Evolutionary conservation across 2,329 filamentous ascomycete species (phyloP).

Genomic region (Xylariaceae sp.): DNA sequence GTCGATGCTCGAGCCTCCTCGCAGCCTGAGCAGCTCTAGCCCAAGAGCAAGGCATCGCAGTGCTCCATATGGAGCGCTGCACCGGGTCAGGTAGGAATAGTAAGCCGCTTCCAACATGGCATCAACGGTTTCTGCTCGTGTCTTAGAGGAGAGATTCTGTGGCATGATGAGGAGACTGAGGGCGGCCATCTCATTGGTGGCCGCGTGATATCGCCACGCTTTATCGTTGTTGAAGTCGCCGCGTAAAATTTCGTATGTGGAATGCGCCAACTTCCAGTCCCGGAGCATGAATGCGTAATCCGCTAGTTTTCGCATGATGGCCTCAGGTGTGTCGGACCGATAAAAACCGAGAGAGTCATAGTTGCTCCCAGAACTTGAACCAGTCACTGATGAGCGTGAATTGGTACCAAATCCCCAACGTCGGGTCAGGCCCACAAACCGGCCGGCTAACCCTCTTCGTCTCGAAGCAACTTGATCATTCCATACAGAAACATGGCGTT

Average conservation of each 20-base stretch:
- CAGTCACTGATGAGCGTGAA: conserved; percentile 65
- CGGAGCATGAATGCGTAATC: conserved; percentile 97
- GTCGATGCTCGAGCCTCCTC: conserved; percentile 81
- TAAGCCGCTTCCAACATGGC: conserved; percentile 87
- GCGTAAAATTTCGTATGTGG: conserved; percentile 88
- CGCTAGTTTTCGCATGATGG: conserved; percentile 88
- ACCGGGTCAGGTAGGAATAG: conserved; percentile 91
- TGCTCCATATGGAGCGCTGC: conserved; percentile 78
- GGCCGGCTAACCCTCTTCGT: conserved; percentile 84
- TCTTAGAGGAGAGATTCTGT: conserved; percentile 74
- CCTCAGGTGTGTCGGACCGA: conserved; percentile 81
- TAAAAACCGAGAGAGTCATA: conserved; percentile 88
- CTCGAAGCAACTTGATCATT: conserved; percentile 96
- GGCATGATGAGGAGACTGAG: conserved; percentile 82
- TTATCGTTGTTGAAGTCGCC: conserved; percentile 94
- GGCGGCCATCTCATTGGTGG: conserved; percentile 93
- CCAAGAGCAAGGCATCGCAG: conserved; percentile 78
- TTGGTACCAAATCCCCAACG: conserved; percentile 83
- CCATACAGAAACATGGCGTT: conserved; percentile 88
- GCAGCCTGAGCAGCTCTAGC: conserved; percentile 81
- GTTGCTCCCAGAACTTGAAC: conserved; percentile 62
- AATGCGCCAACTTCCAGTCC: conserved; percentile 92
- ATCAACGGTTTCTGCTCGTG: conserved; percentile 80
- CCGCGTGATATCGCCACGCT: conserved; percentile 94
- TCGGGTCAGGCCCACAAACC: conserved; percentile 94